These are phyloP conservation scores for Aspergillus ustus DNA, from an alignment of 2,329 filamentous ascomycete species.

Conservation along the genomic window DNA sequence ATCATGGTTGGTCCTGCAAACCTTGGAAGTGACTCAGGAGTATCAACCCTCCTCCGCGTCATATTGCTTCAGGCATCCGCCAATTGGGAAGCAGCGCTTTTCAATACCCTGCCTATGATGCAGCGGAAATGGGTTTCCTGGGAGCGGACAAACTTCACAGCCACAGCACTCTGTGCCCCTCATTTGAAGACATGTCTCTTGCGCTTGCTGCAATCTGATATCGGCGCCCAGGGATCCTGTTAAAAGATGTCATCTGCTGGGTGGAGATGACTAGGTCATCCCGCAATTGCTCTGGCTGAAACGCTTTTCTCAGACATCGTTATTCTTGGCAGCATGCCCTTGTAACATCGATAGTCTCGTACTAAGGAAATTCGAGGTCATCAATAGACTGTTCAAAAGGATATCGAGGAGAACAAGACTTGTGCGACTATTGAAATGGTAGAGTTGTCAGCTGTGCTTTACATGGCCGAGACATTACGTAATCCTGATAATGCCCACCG, in stretches of 20 bases:
- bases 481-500: conserved; percentile 22
- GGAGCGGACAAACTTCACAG: neutral
- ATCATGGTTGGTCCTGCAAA: conserved; percentile 1
- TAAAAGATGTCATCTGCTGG: neutral
- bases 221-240: neutral
- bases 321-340: neutral
- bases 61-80: conserved; percentile 6
- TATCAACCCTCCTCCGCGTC: neutral
- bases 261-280: conserved; percentile 5
- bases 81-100: conserved; percentile 2
- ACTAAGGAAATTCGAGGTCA: neutral
- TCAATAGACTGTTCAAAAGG: neutral
- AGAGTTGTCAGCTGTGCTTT: neutral
- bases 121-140: conserved; percentile 10
- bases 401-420: neutral
- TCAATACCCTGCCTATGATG: conserved; percentile 1
- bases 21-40: conserved; percentile 1
- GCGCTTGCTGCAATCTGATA: neutral
- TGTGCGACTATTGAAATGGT: neutral
- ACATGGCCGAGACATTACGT: conserved; percentile 19
- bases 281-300: neutral
- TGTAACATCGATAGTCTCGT: neutral
- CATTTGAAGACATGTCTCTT: neutral
- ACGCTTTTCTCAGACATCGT: neutral
- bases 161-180: neutral